Percentiles rank a stretch among this genome's conserved stretches.
Evolutionary conservation across 2,329 filamentous ascomycete species (phyloP).

Genomic region (Ascomycota sp.): DNA sequence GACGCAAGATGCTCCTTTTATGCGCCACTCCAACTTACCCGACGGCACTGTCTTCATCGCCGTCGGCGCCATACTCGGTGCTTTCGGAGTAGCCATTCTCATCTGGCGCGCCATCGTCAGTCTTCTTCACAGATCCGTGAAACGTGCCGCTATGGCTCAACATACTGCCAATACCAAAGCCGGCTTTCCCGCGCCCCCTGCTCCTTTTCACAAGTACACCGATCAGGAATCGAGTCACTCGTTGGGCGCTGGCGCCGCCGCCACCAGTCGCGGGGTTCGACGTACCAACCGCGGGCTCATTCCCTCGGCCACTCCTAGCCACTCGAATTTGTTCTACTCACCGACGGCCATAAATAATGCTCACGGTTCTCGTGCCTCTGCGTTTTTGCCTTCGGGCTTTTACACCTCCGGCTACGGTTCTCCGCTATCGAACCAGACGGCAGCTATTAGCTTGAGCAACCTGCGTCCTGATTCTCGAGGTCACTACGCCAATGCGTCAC

Average conservation of each 20-base stretch:
- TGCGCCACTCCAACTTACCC: constrained; percentile 68
- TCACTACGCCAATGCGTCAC: constrained; percentile 18
- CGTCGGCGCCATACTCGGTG: constrained; percentile 72
- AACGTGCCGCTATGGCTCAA: constrained; percentile 61
- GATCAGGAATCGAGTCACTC: constrained; percentile 36
- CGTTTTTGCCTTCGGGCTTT: constrained; percentile 79
- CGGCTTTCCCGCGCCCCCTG: constrained; percentile 34
- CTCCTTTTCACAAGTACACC: constrained; percentile 44
- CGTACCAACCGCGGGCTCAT: constrained; percentile 30
- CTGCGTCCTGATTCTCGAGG: constrained; percentile 37
- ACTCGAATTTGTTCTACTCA: constrained; percentile 76
- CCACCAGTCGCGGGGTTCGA: constrained; percentile 27
- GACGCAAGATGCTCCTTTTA: constrained; percentile 69
- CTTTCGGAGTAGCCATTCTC: constrained; percentile 62
- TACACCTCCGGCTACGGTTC: constrained; percentile 52
- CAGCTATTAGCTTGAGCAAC: constrained; percentile 40
- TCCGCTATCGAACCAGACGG: constrained; percentile 23
- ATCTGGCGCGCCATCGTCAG: constrained; percentile 76
- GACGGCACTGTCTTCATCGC: constrained; percentile 94
- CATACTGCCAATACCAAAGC: constrained; percentile 50
- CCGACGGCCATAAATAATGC: constrained; percentile 57
- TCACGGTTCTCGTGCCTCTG: constrained; percentile 45
- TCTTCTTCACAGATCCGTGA: constrained; percentile 77
- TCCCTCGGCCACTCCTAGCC: constrained; percentile 36
- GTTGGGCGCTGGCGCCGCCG: constrained; percentile 14